Evolutionary conservation across 75 land plant genomes (phyloP).

Genomic region (Picea sitchensis): DNA sequence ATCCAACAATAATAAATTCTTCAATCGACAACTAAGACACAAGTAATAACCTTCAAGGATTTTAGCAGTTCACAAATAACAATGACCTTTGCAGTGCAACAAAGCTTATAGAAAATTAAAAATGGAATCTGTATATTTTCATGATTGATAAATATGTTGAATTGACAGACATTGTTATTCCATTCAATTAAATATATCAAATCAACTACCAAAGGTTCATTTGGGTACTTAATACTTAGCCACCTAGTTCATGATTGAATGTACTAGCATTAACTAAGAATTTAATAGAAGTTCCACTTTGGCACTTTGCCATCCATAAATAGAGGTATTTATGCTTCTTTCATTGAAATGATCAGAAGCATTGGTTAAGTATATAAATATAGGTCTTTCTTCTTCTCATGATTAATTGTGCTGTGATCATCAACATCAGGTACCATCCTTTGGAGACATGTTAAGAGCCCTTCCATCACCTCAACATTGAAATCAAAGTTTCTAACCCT

Average conservation of each 20-base stretch:
- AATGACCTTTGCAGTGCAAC: neutral
- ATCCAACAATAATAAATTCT: neutral
- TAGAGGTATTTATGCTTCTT: no score
- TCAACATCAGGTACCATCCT: no score
- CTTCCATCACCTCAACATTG: no score
- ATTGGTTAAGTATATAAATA: no score
- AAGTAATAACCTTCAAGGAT: neutral
- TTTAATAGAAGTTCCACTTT: constrained; percentile 87
- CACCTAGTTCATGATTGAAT: neutral
- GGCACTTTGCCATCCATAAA: constrained; percentile 95
- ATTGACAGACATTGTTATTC: neutral
- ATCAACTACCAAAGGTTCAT: neutral
- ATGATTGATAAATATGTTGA: neutral
- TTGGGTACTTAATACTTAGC: neutral
- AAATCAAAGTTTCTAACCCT: no score
- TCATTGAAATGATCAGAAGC: no score
- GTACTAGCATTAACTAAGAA: constrained; percentile 90
- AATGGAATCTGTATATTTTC: neutral
- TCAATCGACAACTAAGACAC: neutral
- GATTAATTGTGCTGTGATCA: no score
- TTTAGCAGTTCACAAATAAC: neutral
- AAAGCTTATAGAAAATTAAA: neutral
- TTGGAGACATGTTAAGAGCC: no score
- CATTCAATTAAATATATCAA: neutral
- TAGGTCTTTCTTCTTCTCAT: no score